Evolutionary conservation across 495 filamentous ascomycete species (phyloP), one percentile per base, ranked within the genome.

Genomic region (Glarea lozoyensis): DNA sequence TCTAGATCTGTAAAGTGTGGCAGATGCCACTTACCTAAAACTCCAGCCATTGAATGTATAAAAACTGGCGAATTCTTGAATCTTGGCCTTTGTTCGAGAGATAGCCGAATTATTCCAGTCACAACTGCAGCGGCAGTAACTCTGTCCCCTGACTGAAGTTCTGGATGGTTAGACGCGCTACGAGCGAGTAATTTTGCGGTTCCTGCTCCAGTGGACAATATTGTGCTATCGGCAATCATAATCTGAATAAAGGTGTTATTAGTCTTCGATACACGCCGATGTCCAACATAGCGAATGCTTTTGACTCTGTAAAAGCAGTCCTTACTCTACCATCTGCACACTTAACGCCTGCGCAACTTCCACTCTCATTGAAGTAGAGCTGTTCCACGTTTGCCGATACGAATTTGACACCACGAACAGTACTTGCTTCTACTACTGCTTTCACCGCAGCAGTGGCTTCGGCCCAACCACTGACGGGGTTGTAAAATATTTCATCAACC

Each of bases 401-500:
- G 33, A 46, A 52, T 22, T 36, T 40, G 2, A 81, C 76, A 2
- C 79, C 76, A 44, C 64, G 46, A 22, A 63, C 59, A 1, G 76
- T 40, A 21, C 70, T 70, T 31, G 46, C 57, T 39, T 67, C 56
- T 30, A 70, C 73, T 0, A 69, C 60, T 1, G 58, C 60, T 15
- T 57, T 48, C 30, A 82, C 55, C 11, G 70, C 65, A 33, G 71
- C 64, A 27, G 67, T 73, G 1, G 77, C 79, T n/a, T 72, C 75
- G 0, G 71, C 77, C 73, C 75, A 82, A 0, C 79, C 79, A 60
- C 73, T 73, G 10, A 55, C 65, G 18, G 59, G 57, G 47, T 82
- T 81, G 7, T 75, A 11, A 25, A 48, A 48, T 7, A 46, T 29
- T 20, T 56, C 45, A 19, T 52, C 22, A 11, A 49, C 45, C 10